Evolutionary conservation across 192 early-diverging fungal species (phyloP).

Genomic region (Coemansia sp.): DNA sequence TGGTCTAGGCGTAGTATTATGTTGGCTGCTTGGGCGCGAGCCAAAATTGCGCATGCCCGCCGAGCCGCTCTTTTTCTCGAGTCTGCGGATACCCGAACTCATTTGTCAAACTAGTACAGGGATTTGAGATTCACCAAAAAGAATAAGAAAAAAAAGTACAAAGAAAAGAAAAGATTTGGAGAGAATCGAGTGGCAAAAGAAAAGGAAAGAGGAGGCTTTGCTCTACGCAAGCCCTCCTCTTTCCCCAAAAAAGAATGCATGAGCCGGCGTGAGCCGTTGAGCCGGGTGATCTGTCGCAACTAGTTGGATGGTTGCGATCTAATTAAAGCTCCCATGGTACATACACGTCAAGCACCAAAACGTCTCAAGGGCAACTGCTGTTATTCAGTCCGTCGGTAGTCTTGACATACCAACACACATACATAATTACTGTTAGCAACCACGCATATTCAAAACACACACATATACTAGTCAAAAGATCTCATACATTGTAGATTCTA

Average conservation of each 20-base stretch:
- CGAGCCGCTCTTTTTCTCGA: conserved; percentile 22
- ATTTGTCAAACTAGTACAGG: conserved; percentile 12
- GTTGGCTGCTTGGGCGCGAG: conserved; percentile 8
- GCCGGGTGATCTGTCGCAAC: not conserved
- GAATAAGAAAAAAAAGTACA: not conserved
- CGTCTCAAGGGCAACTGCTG: no score
- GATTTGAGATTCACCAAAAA: not conserved
- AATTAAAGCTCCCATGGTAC: no score
- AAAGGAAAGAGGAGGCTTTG: not conserved
- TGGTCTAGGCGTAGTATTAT: not conserved
- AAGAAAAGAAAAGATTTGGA: not conserved
- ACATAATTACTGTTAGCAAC: no score
- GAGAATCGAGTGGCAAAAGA: not conserved
- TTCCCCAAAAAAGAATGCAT: no score
- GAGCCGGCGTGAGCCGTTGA: not conserved
- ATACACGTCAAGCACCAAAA: no score
- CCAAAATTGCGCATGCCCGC: conserved; percentile 23
- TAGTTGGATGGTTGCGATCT: no score
- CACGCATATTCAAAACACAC: no score
- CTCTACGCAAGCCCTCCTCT: no score
- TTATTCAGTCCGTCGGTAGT: no score
- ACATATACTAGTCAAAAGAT: no score
- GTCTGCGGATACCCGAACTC: conserved; percentile 36
- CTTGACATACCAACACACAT: no score
- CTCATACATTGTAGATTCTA: no score